These are phyloP conservation scores for Cladosporium sp. DNA, from an alignment of 2,329 filamentous ascomycete species.

Conservation along the genomic window DNA sequence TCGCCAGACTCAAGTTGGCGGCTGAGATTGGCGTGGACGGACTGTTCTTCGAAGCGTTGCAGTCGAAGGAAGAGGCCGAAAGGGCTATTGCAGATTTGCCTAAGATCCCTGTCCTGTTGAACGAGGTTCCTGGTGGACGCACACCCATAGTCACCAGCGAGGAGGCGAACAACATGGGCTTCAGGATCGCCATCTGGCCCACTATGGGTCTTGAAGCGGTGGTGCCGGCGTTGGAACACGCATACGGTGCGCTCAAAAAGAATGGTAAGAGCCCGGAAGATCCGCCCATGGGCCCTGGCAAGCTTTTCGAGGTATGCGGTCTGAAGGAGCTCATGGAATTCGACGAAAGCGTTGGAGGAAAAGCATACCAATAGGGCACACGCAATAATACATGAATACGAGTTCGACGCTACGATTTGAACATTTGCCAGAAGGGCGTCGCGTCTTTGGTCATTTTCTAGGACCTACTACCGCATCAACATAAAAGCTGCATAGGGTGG, in stretches of 20 bases:
- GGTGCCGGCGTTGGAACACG: slow-evolving; percentile 26
- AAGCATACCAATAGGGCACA: slow-evolving; percentile 23
- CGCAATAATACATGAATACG: too few relatives aligned
- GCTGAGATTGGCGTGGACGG: slow-evolving; percentile 54
- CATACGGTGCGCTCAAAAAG: slow-evolving; percentile 30
- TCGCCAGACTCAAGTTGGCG: slow-evolving; percentile 48
- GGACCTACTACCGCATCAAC: too few relatives aligned
- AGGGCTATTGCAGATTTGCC: slow-evolving; percentile 44
- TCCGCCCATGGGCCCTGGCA: slow-evolving; percentile 40
- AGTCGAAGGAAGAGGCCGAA: slow-evolving; percentile 46
- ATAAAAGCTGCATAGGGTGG: too few relatives aligned
- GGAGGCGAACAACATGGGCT: slow-evolving; percentile 53
- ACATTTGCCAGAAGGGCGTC: not conserved
- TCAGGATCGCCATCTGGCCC: slow-evolving; percentile 55
- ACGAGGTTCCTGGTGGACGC: slow-evolving; percentile 53
- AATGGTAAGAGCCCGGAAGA: slow-evolving; percentile 36
- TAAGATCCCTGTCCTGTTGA: slow-evolving; percentile 50
- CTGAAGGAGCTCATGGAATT: slow-evolving; percentile 49
- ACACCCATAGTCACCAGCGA: slow-evolving; percentile 49
- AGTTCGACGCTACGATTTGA: not conserved
- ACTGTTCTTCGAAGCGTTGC: slow-evolving; percentile 56
- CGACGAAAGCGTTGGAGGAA: slow-evolving; percentile 45
- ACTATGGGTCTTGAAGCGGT: slow-evolving; percentile 47
- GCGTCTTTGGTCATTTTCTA: too few relatives aligned
- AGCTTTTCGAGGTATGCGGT: slow-evolving; percentile 51